Evolutionary conservation across 371 early-diverging fungal genomes (phyloP).

Genomic region (Vairimorpha apis): DNA sequence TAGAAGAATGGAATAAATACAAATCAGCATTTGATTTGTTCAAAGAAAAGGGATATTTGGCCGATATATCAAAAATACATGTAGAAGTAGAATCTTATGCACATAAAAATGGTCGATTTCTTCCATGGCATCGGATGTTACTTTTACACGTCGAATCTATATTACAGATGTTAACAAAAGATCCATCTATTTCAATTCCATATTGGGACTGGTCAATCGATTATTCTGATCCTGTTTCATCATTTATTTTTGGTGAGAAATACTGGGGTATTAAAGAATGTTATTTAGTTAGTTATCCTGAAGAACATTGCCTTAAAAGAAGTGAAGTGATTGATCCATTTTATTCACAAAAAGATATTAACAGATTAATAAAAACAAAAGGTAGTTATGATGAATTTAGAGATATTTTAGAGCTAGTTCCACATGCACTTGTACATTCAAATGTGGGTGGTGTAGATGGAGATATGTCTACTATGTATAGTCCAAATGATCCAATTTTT

Average conservation of each 20-base stretch:
- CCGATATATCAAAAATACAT: slow-evolving; percentile 24
- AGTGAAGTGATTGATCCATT: slow-evolving; percentile 53
- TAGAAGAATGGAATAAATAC: slow-evolving; percentile 37
- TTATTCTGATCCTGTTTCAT: slow-evolving; percentile 37
- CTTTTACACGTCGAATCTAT: slow-evolving; percentile 54
- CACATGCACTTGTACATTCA: slow-evolving; percentile 65
- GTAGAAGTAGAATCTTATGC: slow-evolving; percentile 60
- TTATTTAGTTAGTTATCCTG: slow-evolving; percentile 33
- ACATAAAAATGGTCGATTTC: slow-evolving; percentile 49
- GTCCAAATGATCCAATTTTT: slow-evolving; percentile 66
- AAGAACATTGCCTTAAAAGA: slow-evolving; percentile 55
- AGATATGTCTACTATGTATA: slow-evolving; percentile 47
- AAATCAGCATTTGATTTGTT: slow-evolving; percentile 30
- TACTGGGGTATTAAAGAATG: slow-evolving; percentile 22
- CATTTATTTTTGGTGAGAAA: slow-evolving; percentile 14
- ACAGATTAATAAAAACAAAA: slow-evolving; percentile 59
- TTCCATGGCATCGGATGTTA: slow-evolving; percentile 62
- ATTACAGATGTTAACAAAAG: slow-evolving; percentile 54
- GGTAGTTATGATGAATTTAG: slow-evolving; percentile 60
- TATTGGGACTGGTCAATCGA: slow-evolving; percentile 66
- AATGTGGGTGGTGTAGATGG: slow-evolving; percentile 64
- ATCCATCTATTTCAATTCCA: slow-evolving; percentile 63
- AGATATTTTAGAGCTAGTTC: slow-evolving; percentile 60
- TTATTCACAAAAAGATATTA: slow-evolving; percentile 57
- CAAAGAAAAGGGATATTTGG: slow-evolving; percentile 24